phyloP scores from a whole-genome alignment of 1,284 basidiomycete species.

The Heterobasidion parviporum region DNA sequence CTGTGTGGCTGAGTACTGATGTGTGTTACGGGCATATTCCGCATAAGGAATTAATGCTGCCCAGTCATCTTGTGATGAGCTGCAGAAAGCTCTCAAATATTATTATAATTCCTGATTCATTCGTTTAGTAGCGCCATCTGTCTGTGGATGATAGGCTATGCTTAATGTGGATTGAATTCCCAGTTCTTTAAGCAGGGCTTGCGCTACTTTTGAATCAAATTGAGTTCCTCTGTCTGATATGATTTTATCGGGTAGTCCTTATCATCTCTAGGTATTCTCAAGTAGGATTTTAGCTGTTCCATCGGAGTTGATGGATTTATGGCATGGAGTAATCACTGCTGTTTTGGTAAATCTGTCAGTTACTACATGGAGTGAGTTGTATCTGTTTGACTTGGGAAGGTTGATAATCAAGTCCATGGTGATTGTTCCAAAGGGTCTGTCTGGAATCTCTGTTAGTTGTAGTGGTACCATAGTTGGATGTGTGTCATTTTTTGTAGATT shows the following conservation, averaged over 20 bases:
- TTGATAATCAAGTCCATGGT: too few species aligned
- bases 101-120: conserved; percentile 8
- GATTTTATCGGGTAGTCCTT: conserved; percentile 1
- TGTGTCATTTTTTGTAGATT: too few species aligned
- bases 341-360: too few species aligned
- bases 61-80: conserved; percentile 2
- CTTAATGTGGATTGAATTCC: background rate
- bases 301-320: too few species aligned
- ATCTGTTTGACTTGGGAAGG: too few species aligned
- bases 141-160: background rate
- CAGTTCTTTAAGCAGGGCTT: background rate
- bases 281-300: background rate
- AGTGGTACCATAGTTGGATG: too few species aligned
- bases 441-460: too few species aligned
- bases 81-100: conserved; percentile 7
- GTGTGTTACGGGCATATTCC: conserved; percentile 6
- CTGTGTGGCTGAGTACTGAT: background rate
- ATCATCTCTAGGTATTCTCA: background rate
- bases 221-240: background rate
- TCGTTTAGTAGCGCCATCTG: conserved; percentile 1
- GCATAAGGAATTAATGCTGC: background rate
- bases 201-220: background rate
- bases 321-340: too few species aligned
- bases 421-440: too few species aligned
- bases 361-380: too few species aligned